Conservation (phyloP, 768 basidiomycete species). For the Mycena chlorophos region DNA sequence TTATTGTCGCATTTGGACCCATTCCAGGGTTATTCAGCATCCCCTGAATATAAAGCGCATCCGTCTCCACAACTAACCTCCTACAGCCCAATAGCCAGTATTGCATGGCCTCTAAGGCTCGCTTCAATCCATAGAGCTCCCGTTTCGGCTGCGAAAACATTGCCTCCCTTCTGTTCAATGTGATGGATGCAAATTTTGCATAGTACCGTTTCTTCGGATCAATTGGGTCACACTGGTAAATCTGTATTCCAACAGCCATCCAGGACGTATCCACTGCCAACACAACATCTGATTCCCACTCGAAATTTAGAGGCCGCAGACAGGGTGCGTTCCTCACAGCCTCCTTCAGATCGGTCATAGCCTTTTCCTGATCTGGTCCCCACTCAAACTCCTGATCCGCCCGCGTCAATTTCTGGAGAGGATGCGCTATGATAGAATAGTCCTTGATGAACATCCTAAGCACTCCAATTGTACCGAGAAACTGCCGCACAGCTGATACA, state of each 20-base stretch:
- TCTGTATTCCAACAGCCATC: constrained; percentile 36
- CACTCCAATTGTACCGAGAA: constrained; percentile 32
- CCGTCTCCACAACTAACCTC: constrained; percentile 34
- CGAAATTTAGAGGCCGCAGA: constrained; percentile 35
- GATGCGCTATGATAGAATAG: constrained; percentile 25
- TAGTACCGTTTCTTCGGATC: constrained; percentile 25
- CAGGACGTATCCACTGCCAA: constrained; percentile 38
- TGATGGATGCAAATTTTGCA: constrained; percentile 37
- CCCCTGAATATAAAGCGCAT: constrained; percentile 34
- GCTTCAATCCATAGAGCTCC: constrained; percentile 38
- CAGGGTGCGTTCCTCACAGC: constrained; percentile 26
- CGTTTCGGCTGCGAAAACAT: constrained; percentile 40
- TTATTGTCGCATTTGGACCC: constrained; percentile 35
- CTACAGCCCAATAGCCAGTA: constrained; percentile 24
- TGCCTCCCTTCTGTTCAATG: constrained; percentile 34
- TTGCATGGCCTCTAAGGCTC: constrained; percentile 20
- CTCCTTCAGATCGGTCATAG: constrained; percentile 27
- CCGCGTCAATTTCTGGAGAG: constrained; percentile 13
- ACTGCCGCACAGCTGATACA: constrained; percentile 23
- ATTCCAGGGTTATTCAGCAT: constrained; percentile 38
- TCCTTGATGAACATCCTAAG: constrained; percentile 32
- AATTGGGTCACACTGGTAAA: constrained; percentile 32
- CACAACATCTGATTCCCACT: constrained; percentile 27
- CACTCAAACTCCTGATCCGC: neutral
- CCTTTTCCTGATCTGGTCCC: constrained; percentile 3